Percentiles rank a stretch among this genome's conserved stretches.
These are phyloP conservation scores for Colletotrichum sp. DNA, from an alignment of 2,329 filamentous ascomycete species.

Conservation along the genomic window DNA sequence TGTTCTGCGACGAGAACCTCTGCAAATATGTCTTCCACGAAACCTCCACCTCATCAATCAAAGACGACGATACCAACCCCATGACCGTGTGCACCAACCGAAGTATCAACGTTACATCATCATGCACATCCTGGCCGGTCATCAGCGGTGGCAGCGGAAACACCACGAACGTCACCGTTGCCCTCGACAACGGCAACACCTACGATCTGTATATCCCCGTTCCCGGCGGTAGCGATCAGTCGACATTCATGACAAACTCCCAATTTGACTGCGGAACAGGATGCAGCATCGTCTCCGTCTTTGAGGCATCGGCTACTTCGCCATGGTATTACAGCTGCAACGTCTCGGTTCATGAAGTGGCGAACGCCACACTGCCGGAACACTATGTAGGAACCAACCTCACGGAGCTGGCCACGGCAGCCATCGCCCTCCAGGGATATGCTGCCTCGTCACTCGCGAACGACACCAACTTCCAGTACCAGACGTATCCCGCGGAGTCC, in stretches of 20 bases:
- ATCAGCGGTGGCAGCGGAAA: slow-evolving; percentile 34
- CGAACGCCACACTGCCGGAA: slow-evolving; percentile 38
- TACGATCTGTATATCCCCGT: slow-evolving; percentile 23
- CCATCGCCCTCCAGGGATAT: slow-evolving; percentile 47
- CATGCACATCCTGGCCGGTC: slow-evolving; percentile 35
- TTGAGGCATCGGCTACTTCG: slow-evolving; percentile 38
- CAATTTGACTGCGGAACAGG: slow-evolving; percentile 24
- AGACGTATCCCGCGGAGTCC: slow-evolving; percentile 47
- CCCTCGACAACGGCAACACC: slow-evolving; percentile 19
- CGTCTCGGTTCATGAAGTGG: slow-evolving; percentile 36
- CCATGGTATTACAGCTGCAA: slow-evolving; percentile 49
- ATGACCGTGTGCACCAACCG: slow-evolving; percentile 36
- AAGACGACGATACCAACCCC: slow-evolving; percentile 4
- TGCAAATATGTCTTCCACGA: slow-evolving; percentile 46
- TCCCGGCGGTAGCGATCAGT: slow-evolving; percentile 35
- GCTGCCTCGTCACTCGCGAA: slow-evolving; percentile 24
- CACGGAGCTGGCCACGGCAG: slow-evolving; percentile 35
- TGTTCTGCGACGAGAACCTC: slow-evolving; percentile 14
- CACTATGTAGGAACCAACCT: slow-evolving; percentile 39
- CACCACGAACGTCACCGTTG: slow-evolving; percentile 29
- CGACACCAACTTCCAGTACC: slow-evolving; percentile 32
- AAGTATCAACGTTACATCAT: slow-evolving; percentile 31
- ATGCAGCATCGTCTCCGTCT: slow-evolving; percentile 36
- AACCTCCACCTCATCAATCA: slow-evolving; percentile 5
- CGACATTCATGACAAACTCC: slow-evolving; percentile 40